These are phyloP conservation scores for Cercospora sesami DNA, from an alignment of 2,329 filamentous ascomycete genomes.

Conservation along the genomic window DNA sequence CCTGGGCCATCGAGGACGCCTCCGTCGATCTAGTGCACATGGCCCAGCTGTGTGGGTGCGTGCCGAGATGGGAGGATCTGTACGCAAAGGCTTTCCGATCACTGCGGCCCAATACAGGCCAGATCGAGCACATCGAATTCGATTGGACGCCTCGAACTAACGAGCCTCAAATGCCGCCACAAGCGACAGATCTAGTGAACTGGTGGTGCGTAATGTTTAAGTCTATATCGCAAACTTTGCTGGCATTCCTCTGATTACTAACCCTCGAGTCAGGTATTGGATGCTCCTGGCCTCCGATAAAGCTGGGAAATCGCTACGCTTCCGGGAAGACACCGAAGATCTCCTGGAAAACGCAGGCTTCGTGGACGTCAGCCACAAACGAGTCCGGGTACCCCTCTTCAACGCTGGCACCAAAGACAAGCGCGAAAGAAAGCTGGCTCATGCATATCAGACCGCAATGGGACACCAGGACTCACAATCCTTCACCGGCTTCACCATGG, in stretches of 20 bases:
- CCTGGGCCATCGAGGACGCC: constrained; percentile 66
- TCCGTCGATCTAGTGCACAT: constrained; percentile 84
- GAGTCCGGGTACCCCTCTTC: constrained; percentile 66
- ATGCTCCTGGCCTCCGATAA: constrained; percentile 64
- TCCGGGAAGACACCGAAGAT: constrained; percentile 61
- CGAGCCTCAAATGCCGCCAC: constrained; percentile 51
- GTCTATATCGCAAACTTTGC: background rate
- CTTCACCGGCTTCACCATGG: constrained; percentile 34
- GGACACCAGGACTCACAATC: constrained; percentile 37
- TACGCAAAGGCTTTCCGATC: constrained; percentile 70
- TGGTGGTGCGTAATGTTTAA: constrained; percentile 58
- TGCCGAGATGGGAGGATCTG: constrained; percentile 71
- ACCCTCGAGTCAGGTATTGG: background rate
- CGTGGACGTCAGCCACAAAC: constrained; percentile 68
- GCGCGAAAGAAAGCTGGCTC: constrained; percentile 66
- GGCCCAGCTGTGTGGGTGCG: constrained; percentile 74
- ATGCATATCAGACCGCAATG: constrained; percentile 81
- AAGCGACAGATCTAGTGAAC: constrained; percentile 57
- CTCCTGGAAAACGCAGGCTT: constrained; percentile 72
- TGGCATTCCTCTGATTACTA: background rate
- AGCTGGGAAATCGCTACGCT: constrained; percentile 64
- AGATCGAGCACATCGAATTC: constrained; percentile 85
- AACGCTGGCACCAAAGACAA: constrained; percentile 62
- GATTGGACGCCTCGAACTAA: constrained; percentile 73
- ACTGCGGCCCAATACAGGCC: constrained; percentile 71